Evolutionary conservation across 208 protist species (phyloP).

Genomic region (Trypanosoma brucei): DNA sequence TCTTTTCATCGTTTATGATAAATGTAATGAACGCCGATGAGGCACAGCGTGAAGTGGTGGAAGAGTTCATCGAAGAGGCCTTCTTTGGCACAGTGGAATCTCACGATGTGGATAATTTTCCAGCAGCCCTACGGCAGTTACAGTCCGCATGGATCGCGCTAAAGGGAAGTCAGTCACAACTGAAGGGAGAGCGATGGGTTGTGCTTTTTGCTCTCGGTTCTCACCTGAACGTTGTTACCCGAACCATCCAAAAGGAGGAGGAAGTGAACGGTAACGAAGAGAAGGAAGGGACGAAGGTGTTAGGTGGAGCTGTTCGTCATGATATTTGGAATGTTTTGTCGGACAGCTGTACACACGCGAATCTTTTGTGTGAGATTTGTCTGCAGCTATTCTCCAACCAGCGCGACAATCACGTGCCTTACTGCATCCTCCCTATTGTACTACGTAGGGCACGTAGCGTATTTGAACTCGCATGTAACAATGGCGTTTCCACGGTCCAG

Average conservation of each 20-base stretch:
- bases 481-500: slow-evolving; percentile 34
- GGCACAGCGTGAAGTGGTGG: slow-evolving; percentile 20
- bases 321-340: slow-evolving; percentile 17
- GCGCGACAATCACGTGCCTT: slow-evolving; percentile 35
- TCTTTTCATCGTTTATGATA: slow-evolving; percentile 24
- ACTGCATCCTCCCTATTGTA: slow-evolving; percentile 52
- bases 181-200: slow-evolving; percentile 50
- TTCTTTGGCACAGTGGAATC: slow-evolving; percentile 53
- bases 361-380: slow-evolving; percentile 28
- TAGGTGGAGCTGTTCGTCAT: slow-evolving; percentile 3
- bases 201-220: slow-evolving; percentile 54
- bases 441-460: slow-evolving; percentile 50
- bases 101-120: slow-evolving; percentile 35
- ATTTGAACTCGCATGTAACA: slow-evolving; percentile 52
- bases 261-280: background rate
- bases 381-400: slow-evolving; percentile 23
- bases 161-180: slow-evolving; percentile 18
- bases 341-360: slow-evolving; percentile 24
- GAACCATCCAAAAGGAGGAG: slow-evolving; percentile 11
- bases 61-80: slow-evolving; percentile 34
- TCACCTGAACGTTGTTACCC: slow-evolving; percentile 52
- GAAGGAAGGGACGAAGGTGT: background rate
- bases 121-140: slow-evolving; percentile 41
- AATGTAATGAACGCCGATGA: slow-evolving; percentile 24
- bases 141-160: slow-evolving; percentile 38